Percentiles rank a stretch among this genome's conserved stretches.
These are phyloP conservation scores for Barnettozyma botsteinii DNA, from an alignment of 805 yeast genomes.

Conservation along the genomic window DNA sequence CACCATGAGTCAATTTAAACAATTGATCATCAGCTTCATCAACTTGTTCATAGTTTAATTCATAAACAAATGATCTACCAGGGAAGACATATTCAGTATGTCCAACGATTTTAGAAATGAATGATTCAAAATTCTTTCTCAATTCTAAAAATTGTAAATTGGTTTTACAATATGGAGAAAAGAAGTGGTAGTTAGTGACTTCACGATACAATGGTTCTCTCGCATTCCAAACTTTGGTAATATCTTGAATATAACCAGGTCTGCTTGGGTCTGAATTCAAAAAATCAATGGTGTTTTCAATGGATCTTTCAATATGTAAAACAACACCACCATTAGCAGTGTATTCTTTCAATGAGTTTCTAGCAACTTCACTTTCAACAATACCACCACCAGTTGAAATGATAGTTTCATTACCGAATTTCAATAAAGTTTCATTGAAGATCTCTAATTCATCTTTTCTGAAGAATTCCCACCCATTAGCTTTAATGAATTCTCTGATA, in stretches of 20 bases:
- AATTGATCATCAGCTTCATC: slow-evolving; percentile 47
- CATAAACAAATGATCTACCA: slow-evolving; percentile 60
- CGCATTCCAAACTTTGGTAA: slow-evolving; percentile 75
- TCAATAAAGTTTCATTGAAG: slow-evolving; percentile 42
- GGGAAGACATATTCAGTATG: slow-evolving; percentile 27
- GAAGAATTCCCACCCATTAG: slow-evolving; percentile 83
- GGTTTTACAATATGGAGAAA: slow-evolving; percentile 63
- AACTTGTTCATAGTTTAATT: slow-evolving; percentile 64
- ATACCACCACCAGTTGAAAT: slow-evolving; percentile 97
- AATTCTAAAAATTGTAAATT: slow-evolving; percentile 50
- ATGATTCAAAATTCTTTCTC: slow-evolving; percentile 52
- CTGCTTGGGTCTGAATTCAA: slow-evolving; percentile 73
- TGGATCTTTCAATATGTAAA: slow-evolving; percentile 83
- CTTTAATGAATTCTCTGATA: slow-evolving; percentile 56
- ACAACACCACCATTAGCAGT: slow-evolving; percentile 57
- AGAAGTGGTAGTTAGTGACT: slow-evolving; percentile 73
- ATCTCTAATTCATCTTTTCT: slow-evolving; percentile 59
- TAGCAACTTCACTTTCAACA: slow-evolving; percentile 69
- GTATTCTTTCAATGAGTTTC: slow-evolving; percentile 56
- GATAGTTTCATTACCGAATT: slow-evolving; percentile 43
- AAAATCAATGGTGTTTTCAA: slow-evolving; percentile 71
- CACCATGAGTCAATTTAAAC: slow-evolving; percentile 55
- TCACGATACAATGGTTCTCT: slow-evolving; percentile 76
- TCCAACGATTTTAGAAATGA: slow-evolving; percentile 60
- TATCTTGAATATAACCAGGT: slow-evolving; percentile 82